These are phyloP conservation scores for Actinomortierella wolfii DNA, from an alignment of 371 early-diverging fungal species.

Conservation along the genomic window DNA sequence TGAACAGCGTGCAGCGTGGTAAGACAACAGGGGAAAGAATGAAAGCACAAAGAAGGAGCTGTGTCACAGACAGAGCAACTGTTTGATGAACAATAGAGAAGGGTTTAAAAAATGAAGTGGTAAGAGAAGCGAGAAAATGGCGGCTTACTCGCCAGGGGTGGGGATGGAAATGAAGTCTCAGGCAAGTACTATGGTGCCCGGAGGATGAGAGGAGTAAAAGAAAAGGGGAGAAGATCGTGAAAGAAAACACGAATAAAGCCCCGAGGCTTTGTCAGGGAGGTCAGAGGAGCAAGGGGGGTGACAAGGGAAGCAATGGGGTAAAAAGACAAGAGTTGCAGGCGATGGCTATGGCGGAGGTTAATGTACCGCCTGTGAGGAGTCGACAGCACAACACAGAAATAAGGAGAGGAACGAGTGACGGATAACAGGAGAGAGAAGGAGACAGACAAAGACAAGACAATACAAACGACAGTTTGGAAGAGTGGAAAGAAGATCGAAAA, in stretches of 20 bases:
- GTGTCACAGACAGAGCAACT: too few relatives aligned
- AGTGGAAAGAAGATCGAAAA: neutral
- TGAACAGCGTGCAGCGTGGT: too few relatives aligned
- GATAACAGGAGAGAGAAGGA: neutral
- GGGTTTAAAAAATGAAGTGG: constrained; percentile 2
- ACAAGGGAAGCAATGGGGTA: constrained; percentile 7
- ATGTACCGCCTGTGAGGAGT: constrained; percentile 4
- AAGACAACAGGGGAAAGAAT: too few relatives aligned
- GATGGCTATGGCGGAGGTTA: neutral
- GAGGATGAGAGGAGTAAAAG: neutral
- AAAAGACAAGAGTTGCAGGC: constrained; percentile 4
- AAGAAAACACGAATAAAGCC: neutral
- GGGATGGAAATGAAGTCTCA: too few relatives aligned
- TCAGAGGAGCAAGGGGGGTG: constrained; percentile 3
- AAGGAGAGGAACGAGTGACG: neutral
- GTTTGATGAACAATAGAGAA: constrained; percentile 7
- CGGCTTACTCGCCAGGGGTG: neutral
- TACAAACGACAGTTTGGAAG: neutral
- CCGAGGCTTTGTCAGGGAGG: too few relatives aligned
- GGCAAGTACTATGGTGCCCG: neutral
- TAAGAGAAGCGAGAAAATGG: constrained; percentile 9
- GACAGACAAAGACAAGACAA: neutral
- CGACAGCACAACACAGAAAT: neutral
- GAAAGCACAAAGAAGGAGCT: too few relatives aligned
- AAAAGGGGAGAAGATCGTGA: constrained; percentile 5